These are phyloP conservation scores for Phytophthora uliginosa DNA, from an alignment of 352 stramenopile genomes.

Conservation along the genomic window DNA sequence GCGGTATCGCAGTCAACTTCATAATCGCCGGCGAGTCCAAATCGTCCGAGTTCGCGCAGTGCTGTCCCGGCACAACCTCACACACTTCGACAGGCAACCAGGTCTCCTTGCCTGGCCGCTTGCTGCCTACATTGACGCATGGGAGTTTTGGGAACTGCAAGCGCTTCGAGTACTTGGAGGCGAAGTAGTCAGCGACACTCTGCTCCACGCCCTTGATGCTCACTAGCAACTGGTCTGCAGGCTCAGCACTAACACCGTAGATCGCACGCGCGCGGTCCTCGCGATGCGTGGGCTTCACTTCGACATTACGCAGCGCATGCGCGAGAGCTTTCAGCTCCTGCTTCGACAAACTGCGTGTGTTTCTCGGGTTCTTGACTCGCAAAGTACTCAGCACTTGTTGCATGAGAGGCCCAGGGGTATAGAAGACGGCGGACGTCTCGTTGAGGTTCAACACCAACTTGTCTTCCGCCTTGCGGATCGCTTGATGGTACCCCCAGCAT, in stretches of 20 bases:
- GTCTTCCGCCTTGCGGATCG: conserved; percentile 46
- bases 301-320: conserved; percentile 49
- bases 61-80: neutral
- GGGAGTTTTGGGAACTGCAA: conserved; percentile 19
- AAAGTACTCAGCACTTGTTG: conserved; percentile 45
- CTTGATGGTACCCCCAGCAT: conserved; percentile 75
- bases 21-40: neutral
- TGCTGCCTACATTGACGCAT: neutral
- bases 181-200: conserved; percentile 63
- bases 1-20: neutral
- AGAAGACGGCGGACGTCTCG: conserved; percentile 65
- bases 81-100: neutral
- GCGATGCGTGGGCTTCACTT: conserved; percentile 53
- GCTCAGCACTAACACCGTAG: conserved; percentile 47
- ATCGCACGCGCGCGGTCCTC: conserved; percentile 56
- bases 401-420: conserved; percentile 48
- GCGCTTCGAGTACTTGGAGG: conserved; percentile 38
- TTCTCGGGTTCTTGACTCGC: conserved; percentile 29
- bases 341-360: conserved; percentile 30
- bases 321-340: conserved; percentile 34
- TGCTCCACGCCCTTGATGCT: conserved; percentile 51
- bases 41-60: neutral
- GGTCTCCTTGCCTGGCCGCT: neutral
- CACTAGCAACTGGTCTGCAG: conserved; percentile 46
- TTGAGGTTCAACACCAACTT: conserved; percentile 72